Percentiles rank a stretch among this genome's conserved stretches.
Evolutionary conservation across 108 stramenopile genomes (phyloP).

Genomic region (Skeletonema tropicum): DNA sequence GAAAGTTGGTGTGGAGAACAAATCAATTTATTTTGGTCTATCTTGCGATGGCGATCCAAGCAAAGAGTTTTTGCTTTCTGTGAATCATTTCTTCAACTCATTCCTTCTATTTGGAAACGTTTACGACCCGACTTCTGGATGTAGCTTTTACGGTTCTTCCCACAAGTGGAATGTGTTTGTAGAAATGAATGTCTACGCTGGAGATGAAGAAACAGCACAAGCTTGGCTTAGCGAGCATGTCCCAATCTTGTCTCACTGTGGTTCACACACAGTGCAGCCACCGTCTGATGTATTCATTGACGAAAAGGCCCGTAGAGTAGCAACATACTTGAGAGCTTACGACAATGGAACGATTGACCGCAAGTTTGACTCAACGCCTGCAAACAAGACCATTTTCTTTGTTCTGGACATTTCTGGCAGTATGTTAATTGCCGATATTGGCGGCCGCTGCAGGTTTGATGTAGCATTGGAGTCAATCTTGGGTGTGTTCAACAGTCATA

Average conservation of each 20-base stretch:
- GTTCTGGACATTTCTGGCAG: slow-evolving; percentile 34
- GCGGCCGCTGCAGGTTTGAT: slow-evolving; percentile 11
- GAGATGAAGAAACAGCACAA: slow-evolving; percentile 5
- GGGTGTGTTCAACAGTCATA: slow-evolving; percentile 26
- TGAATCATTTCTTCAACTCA: slow-evolving; percentile 31
- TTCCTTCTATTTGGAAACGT: slow-evolving; percentile 19
- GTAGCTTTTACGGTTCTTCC: slow-evolving; percentile 9
- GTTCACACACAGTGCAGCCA: slow-evolving; percentile 1
- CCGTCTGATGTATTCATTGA: slow-evolving; percentile 21
- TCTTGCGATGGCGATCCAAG: neutral
- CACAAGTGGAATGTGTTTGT: slow-evolving; percentile 20
- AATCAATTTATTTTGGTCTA: slow-evolving; percentile 28
- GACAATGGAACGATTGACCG: slow-evolving; percentile 33
- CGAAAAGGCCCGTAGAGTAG: slow-evolving; percentile 21
- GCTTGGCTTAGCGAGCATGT: slow-evolving; percentile 16
- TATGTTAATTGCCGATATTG: slow-evolving; percentile 17
- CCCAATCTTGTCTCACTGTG: slow-evolving; percentile 21
- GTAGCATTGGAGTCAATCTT: slow-evolving; percentile 31
- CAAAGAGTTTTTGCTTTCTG: slow-evolving; percentile 1
- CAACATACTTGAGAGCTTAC: slow-evolving; percentile 29
- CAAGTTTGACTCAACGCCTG: slow-evolving; percentile 20
- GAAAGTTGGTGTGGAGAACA: neutral
- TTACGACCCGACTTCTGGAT: slow-evolving; percentile 31
- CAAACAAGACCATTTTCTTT: slow-evolving; percentile 16
- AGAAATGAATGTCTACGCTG: slow-evolving; percentile 9